Conservation (phyloP, 441 rosid species). For the Corymbia calophylla region DNA sequence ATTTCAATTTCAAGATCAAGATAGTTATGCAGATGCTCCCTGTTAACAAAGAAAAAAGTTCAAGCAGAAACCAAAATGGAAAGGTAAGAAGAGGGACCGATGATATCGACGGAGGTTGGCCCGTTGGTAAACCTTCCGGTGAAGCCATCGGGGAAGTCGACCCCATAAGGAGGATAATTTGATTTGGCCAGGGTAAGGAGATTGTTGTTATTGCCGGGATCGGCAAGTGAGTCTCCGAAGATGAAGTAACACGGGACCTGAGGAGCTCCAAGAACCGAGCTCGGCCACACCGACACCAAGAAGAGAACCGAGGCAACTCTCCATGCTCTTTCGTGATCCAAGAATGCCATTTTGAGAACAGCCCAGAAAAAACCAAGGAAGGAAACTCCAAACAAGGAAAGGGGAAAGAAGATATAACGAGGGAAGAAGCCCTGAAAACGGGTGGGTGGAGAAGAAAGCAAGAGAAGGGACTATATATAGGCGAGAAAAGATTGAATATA, state of each 20-base stretch:
- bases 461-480: not conserved
- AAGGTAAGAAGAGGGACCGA: not conserved
- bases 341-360: not conserved
- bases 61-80: not conserved
- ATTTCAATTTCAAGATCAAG: not conserved
- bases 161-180: not conserved
- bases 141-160: not conserved
- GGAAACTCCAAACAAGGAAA: not conserved
- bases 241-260: conserved; percentile 9
- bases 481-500: not conserved
- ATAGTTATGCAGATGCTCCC: not conserved
- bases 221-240: not conserved
- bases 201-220: not conserved
- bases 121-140: not conserved
- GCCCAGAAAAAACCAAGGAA: not conserved
- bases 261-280: not conserved
- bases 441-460: not conserved
- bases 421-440: not conserved
- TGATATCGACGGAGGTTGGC: not conserved
- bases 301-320: not conserved
- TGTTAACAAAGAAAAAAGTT: not conserved
- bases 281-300: not conserved
- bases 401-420: not conserved
- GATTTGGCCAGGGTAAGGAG: not conserved
- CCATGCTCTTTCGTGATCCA: not conserved